Evolutionary conservation across 371 early-diverging fungal genomes (phyloP).

Genomic region (Mucor sp.): DNA sequence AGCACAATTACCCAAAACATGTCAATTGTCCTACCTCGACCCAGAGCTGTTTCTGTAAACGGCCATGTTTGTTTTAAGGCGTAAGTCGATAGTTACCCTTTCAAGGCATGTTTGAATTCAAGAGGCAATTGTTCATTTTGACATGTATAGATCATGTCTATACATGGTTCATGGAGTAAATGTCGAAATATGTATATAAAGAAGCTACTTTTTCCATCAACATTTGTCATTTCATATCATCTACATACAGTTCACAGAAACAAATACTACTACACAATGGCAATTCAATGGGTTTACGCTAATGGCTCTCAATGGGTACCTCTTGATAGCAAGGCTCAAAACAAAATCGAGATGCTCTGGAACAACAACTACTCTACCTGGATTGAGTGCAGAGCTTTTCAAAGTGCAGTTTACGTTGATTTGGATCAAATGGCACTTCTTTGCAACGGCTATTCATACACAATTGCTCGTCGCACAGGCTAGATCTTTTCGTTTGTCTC

Average conservation of each 20-base stretch:
- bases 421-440: slow-evolving; percentile 10
- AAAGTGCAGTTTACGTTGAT: slow-evolving; percentile 13
- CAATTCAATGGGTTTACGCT: slow-evolving; percentile 18
- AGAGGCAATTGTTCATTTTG: not conserved
- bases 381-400: slow-evolving; percentile 4
- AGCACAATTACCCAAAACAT: not conserved
- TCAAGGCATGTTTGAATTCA: not conserved
- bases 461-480: not conserved
- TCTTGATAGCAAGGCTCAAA: slow-evolving; percentile 8
- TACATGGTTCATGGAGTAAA: not conserved
- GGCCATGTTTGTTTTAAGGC: not conserved
- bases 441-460: slow-evolving; percentile 7
- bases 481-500: not conserved
- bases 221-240: not conserved
- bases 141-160: not conserved
- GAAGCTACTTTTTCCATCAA: not conserved
- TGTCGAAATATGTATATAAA: not conserved
- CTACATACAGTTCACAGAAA: not conserved
- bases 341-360: slow-evolving; percentile 13
- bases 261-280: not conserved
- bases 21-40: not conserved
- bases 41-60: not conserved
- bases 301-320: slow-evolving; percentile 16
- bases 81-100: not conserved
- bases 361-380: slow-evolving; percentile 10